Percentiles rank a stretch among this genome's conserved stretches.
phyloP scores from a whole-genome alignment of 2,329 filamentous ascomycete species.

The Chaetomiaceae sp. region DNA sequence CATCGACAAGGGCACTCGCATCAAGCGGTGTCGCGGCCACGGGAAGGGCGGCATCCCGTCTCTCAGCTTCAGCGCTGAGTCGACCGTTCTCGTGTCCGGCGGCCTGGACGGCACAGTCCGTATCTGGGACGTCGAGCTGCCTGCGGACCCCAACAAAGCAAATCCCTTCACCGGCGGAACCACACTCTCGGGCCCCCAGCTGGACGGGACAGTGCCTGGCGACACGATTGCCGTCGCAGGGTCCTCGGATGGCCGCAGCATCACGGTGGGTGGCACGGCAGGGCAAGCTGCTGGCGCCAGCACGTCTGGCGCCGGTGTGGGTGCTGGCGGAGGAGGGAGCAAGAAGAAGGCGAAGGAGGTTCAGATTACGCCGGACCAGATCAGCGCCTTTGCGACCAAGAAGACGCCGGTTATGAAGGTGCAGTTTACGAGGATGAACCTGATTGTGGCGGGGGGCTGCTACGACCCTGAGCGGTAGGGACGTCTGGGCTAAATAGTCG shows the following conservation, averaged over 20 bases:
- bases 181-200: constrained; percentile 26
- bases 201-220: constrained; percentile 30
- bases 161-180: constrained; percentile 31
- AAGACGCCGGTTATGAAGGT: constrained; percentile 93
- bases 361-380: constrained; percentile 86
- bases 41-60: constrained; percentile 92
- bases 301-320: constrained; percentile 32
- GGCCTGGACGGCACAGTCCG: constrained; percentile 90
- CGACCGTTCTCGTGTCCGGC: constrained; percentile 81
- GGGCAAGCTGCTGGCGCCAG: constrained; percentile 39
- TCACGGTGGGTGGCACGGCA: constrained; percentile 42
- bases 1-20: constrained; percentile 74
- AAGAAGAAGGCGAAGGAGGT: constrained; percentile 88
- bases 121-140: constrained; percentile 82
- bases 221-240: constrained; percentile 39
- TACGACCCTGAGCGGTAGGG: constrained; percentile 45
- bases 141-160: constrained; percentile 61
- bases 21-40: constrained; percentile 92
- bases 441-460: constrained; percentile 79
- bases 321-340: constrained; percentile 29
- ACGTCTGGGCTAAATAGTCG: not conserved
- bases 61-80: constrained; percentile 89
- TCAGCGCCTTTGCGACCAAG: constrained; percentile 92
- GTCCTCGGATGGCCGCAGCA: constrained; percentile 32
- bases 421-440: constrained; percentile 90